Conservation (phyloP, 2,329 filamentous ascomycete genomes). For the Scortechinia acanthostroma region DNA sequence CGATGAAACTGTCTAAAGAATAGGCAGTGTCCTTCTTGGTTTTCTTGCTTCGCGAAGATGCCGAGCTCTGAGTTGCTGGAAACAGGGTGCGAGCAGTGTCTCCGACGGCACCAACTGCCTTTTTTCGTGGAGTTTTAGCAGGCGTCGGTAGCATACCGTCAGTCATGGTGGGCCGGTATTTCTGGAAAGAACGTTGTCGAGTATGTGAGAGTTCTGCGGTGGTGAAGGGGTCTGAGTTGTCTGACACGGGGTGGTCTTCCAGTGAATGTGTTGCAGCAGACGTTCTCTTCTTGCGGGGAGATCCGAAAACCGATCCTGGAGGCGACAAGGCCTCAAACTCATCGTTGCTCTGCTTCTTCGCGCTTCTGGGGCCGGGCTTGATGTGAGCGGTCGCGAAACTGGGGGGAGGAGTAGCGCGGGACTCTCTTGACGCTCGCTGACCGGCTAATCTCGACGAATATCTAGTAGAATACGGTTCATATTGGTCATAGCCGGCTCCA, state of each 20-base stretch:
- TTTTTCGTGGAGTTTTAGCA: conserved; percentile 53
- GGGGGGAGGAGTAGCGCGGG: conserved; percentile 18
- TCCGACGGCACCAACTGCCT: conserved; percentile 28
- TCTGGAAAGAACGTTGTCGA: conserved; percentile 12
- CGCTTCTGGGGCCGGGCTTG: conserved; percentile 6
- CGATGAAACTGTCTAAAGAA: conserved; percentile 30
- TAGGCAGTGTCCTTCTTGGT: conserved; percentile 31
- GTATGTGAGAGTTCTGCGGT: too few species aligned
- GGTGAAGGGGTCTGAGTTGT: conserved; percentile 5
- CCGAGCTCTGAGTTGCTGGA: conserved; percentile 22
- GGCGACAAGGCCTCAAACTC: conserved; percentile 15
- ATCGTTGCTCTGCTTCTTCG: conserved; percentile 11
- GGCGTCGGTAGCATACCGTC: conserved; percentile 49
- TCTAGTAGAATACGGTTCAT: conserved; percentile 26
- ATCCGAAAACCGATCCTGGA: conserved; percentile 12
- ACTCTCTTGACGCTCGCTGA: conserved; percentile 15
- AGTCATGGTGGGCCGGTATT: conserved; percentile 16
- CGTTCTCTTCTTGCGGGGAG: conserved; percentile 9
- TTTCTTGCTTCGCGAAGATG: conserved; percentile 39
- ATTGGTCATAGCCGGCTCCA: conserved; percentile 30
- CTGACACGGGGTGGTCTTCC: background rate
- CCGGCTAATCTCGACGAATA: conserved; percentile 26
- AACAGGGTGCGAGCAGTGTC: conserved; percentile 21
- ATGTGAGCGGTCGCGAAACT: conserved; percentile 9
- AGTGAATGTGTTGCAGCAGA: conserved; percentile 12